Evolutionary conservation across 805 yeast genomes (phyloP), one percentile per base, ranked within the genome.

Genomic region (Sugiyamaella chiloensis): DNA sequence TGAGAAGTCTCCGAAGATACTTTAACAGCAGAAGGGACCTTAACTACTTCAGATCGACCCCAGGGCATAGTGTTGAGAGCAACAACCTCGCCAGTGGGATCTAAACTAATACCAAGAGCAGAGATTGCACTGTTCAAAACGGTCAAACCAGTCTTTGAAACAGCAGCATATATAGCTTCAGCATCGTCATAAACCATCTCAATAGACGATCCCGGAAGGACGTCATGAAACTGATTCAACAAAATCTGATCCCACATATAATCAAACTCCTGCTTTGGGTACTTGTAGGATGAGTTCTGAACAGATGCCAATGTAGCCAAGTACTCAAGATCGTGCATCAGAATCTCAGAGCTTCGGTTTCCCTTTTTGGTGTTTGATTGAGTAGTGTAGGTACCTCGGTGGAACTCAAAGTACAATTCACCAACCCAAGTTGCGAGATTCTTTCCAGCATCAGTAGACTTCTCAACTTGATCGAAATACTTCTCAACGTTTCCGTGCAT

Each of bases 151-250:
- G 69, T 68, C 14, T 71, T 67, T 51, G 85, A 69, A 20, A 83
- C 83, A n/a, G 73, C 69, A 3, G 70, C 71, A 57, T 90, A 74
- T 78, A 87, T 81, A 31, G 90, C 88, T 61, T 81, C 79, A 8
- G 89, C 96, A 59, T 85, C 93, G 58, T 88, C 88, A 63, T 93
- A 91, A 8, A 93, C 97, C 80, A 87, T 79, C 54, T 88, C 96
- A 59, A 91, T 91, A 66, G 96, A 87, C 2, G 95, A 84, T 2
- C 99, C 99, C 2, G 99, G 99, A 45, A 93, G 73, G 16, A 91
- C 97, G 69, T 91, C 99, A 65, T 91, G 99, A 70, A 91, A 91
- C 64, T 91, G 98, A 62, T 96, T 89, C 42, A 93, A 71, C 51
- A 89, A 78, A 16, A 91, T 79, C 64, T 85, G 81, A 62, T 87